Evolutionary conservation across 345 rosid genomes (phyloP).

Genomic region (Barbarea vulgaris): DNA sequence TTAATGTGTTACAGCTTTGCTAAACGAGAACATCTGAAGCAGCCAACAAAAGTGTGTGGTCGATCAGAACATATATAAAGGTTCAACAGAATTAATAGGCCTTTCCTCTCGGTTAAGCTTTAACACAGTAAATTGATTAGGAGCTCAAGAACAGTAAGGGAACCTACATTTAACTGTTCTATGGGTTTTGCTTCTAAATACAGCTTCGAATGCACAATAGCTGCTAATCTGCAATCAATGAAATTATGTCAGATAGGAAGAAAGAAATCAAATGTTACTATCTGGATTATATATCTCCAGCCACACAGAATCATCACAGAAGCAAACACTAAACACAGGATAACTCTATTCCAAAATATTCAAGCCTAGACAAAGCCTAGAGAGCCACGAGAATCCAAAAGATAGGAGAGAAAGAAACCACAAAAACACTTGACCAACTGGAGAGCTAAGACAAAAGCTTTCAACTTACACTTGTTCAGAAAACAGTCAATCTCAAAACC

Average conservation of each 20-base stretch:
- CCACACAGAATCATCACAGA: constrained; percentile 21
- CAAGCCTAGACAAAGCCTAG: constrained; percentile 5
- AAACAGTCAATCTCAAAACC: neutral
- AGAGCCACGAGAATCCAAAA: neutral
- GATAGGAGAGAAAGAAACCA: neutral
- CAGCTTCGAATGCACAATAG: constrained; percentile 6
- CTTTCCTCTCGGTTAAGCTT: neutral
- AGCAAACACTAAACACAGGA: neutral
- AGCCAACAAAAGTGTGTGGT: neutral
- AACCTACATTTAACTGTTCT: constrained; percentile 27
- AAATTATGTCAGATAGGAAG: constrained; percentile 1
- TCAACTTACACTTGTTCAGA: constrained; percentile 8
- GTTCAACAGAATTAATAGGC: neutral
- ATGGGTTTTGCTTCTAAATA: constrained; percentile 7
- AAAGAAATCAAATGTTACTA: neutral
- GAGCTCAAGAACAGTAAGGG: constrained; percentile 15
- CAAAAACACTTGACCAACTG: neutral
- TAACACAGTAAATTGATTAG: neutral
- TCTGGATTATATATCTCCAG: neutral
- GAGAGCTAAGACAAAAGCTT: neutral
- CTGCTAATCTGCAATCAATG: constrained; percentile 31
- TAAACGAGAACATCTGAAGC: neutral
- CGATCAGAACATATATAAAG: neutral
- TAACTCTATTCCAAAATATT: constrained; percentile 5
- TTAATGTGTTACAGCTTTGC: neutral